Evolutionary conservation across 345 rosid species (phyloP).

Genomic region (Lepidium africanum): DNA sequence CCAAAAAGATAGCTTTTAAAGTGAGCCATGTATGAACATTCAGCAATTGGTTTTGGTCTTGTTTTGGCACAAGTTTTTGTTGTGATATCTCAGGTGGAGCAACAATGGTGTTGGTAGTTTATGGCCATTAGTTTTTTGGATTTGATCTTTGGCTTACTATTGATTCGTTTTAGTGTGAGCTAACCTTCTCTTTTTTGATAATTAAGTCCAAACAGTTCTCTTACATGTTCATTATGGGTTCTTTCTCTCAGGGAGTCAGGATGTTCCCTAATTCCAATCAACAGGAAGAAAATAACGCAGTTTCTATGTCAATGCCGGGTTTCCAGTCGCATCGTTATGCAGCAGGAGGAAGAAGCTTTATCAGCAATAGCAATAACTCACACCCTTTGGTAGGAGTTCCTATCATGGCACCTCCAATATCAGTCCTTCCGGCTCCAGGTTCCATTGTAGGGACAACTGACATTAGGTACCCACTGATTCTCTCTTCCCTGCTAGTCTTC

Average conservation of each 20-base stretch:
- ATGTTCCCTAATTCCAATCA: constrained; percentile 40
- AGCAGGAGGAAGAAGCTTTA: constrained; percentile 29
- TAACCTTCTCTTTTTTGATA: neutral
- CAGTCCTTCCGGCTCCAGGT: constrained; percentile 39
- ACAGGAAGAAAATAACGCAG: constrained; percentile 36
- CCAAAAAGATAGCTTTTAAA: neutral
- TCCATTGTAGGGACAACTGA: constrained; percentile 55
- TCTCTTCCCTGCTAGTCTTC: neutral
- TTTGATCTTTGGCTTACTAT: neutral
- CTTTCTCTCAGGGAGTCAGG: constrained; percentile 38
- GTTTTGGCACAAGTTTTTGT: neutral
- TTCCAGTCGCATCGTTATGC: constrained; percentile 40
- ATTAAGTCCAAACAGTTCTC: neutral
- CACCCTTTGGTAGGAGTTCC: constrained; percentile 49
- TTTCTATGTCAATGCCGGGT: constrained; percentile 38
- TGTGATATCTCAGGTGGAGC: neutral
- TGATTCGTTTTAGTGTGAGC: neutral
- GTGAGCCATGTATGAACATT: neutral
- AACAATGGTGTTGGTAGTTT: neutral
- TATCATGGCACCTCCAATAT: constrained; percentile 39
- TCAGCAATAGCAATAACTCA: constrained; percentile 23
- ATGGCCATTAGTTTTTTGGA: neutral
- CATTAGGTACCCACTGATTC: constrained; percentile 40
- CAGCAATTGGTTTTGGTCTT: neutral
- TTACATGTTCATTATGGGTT: neutral